Evolutionary conservation across 176 grass and related monocot genomes (phyloP).

Genomic region (Oropetium thomaeum): DNA sequence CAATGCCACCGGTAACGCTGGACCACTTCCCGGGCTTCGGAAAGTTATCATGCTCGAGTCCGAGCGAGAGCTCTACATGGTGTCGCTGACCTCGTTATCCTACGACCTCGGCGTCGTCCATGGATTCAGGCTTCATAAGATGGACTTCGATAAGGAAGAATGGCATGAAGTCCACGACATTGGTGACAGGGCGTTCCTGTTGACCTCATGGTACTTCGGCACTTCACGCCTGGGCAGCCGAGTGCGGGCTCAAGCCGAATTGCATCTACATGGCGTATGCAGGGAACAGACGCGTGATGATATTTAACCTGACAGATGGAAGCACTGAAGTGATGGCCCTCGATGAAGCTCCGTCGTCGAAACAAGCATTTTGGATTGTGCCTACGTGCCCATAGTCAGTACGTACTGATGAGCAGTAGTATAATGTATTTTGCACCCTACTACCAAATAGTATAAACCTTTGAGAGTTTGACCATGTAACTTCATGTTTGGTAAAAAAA

Average conservation of each 20-base stretch:
- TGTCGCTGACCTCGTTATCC: not conserved
- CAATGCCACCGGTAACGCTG: rapidly evolving
- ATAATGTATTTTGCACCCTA: no score
- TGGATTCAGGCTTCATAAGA: not conserved
- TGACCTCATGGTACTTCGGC: not conserved
- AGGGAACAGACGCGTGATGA: not conserved
- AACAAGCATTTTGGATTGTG: constrained; percentile 4
- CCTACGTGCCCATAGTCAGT: not conserved
- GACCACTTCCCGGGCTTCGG: not conserved
- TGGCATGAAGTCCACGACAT: not conserved
- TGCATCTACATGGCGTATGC: not conserved
- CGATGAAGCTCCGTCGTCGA: not conserved
- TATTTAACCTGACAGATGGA: not conserved
- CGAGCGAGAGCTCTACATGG: not conserved
- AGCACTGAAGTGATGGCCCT: not conserved
- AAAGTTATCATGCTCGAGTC: not conserved
- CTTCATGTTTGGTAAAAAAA: no score
- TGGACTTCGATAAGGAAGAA: not conserved
- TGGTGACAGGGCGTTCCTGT: not conserved
- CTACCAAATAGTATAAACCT: no score
- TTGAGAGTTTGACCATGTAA: no score
- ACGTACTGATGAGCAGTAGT: no score
- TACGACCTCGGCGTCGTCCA: not conserved
- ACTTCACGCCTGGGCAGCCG: not conserved
- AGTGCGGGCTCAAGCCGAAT: not conserved